Evolutionary conservation across 768 basidiomycete genomes (phyloP), one percentile per base, ranked within the genome.

Genomic region (Suillus discolor): DNA sequence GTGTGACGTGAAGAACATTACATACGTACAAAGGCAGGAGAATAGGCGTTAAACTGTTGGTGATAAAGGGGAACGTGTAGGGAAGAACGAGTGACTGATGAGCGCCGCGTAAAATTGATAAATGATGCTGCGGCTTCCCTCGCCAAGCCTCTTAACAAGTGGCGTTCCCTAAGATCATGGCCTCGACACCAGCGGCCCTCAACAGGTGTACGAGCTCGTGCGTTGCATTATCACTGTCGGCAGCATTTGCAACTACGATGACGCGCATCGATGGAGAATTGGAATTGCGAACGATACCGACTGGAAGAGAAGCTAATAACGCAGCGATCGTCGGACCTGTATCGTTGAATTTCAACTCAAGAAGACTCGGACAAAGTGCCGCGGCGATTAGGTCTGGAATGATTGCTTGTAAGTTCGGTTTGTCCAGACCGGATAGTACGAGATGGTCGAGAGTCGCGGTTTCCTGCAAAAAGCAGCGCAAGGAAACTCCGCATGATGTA

Each of bases 401-500:
- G 18, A 60, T 42, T 31, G 23, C 41, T 31, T 20, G 59, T 12
- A 42, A 6, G 18, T 20, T 60, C 25, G 41, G 12, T 13, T 42
- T 20, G 25, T 60, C 59, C 11, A 60, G 11, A 60, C 39, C 36
- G 23, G 59, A 60, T 6, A 60, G 25, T 42, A 60, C 25, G 18
- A 63, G 34, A 60, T n/a, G 18, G 25, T 61, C 62, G 20, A 65
- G 61, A 45, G 62, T 13, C 16, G 13, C 12, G n/a, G 44, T 64
- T 45, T 62, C 45, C 8, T 64, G 63, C 13, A 65, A 7, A 23
- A 64, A 65, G 36, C 64, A 62, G 47, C 28, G 39, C 39, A 65
- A 62, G 28, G 61, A 49, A 62, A 63, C 25, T 25, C 36, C 47
- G 11, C 45, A 64, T 65, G 64, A 62, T 36, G 36, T 64, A 62